Conservation (phyloP, 805 yeast genomes). For the Starmerella etchellsii region DNA sequence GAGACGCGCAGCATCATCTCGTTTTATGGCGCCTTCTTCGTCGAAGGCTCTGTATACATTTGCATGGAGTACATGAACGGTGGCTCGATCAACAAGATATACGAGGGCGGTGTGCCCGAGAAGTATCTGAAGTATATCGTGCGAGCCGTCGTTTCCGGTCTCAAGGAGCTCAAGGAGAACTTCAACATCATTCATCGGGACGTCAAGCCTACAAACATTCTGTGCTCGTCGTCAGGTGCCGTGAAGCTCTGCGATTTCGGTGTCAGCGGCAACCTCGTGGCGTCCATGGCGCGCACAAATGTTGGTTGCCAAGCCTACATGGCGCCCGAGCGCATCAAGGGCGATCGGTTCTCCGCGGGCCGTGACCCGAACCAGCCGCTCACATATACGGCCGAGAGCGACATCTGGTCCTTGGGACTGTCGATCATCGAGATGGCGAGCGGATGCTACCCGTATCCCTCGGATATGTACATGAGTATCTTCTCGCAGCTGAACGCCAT, state of each 20-base stretch:
- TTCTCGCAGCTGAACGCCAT: constrained; percentile 90
- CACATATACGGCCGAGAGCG: constrained; percentile 82
- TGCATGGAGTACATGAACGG: constrained; percentile 98
- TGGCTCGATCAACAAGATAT: constrained; percentile 79
- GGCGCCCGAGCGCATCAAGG: constrained; percentile 88
- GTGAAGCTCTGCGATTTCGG: constrained; percentile 93
- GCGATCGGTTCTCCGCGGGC: constrained; percentile 24
- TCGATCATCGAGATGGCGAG: constrained; percentile 76
- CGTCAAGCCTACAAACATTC: constrained; percentile 89
- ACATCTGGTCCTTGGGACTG: constrained; percentile 89
- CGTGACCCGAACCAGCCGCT: constrained; percentile 23
- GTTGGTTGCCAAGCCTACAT: constrained; percentile 96
- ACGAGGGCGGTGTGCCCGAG: constrained; percentile 67
- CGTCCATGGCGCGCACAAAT: constrained; percentile 86
- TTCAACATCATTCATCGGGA: constrained; percentile 93
- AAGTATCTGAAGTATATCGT: constrained; percentile 67
- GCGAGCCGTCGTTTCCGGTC: constrained; percentile 65
- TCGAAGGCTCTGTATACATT: constrained; percentile 96
- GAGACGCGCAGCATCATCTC: constrained; percentile 84
- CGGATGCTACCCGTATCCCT: constrained; percentile 92
- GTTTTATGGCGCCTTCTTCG: constrained; percentile 93
- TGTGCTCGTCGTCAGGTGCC: constrained; percentile 71
- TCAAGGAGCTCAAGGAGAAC: constrained; percentile 70
- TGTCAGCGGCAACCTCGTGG: constrained; percentile 87
- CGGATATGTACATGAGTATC: constrained; percentile 80